Evolutionary conservation across 2,329 filamentous ascomycete species (phyloP).

Genomic region (Beauveria asiatica): DNA sequence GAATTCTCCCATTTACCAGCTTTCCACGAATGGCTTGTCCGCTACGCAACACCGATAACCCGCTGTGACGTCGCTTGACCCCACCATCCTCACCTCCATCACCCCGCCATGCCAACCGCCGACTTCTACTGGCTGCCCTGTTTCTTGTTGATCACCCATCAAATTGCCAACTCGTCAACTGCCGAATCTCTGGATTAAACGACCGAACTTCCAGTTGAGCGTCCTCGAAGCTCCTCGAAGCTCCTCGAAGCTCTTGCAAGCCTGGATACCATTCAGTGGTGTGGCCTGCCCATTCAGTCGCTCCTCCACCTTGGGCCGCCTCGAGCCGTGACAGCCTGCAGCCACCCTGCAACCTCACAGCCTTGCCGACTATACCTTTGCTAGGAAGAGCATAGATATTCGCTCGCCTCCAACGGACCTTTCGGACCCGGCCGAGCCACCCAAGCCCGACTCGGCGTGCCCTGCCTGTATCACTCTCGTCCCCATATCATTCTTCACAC

Average conservation of each 20-base stretch:
- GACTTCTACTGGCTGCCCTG: neutral
- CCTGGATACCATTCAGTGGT: no score
- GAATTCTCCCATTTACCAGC: no score
- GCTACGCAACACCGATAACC: neutral
- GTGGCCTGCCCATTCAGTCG: no score
- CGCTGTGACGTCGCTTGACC: constrained; percentile 6
- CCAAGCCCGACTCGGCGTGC: neutral
- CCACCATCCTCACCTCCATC: neutral
- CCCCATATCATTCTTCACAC: neutral
- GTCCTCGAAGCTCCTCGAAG: no score
- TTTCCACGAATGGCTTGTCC: no score
- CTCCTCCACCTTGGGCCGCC: no score
- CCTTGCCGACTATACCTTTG: no score
- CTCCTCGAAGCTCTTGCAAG: no score
- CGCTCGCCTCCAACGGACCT: neutral
- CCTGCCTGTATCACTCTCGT: neutral
- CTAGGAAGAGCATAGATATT: neutral
- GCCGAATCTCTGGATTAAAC: neutral
- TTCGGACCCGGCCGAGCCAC: constrained; percentile 7
- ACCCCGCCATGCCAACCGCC: neutral
- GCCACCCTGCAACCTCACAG: neutral
- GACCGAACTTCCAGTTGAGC: neutral
- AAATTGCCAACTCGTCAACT: neutral
- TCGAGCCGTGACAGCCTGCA: neutral
- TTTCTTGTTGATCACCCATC: neutral